Conservation (phyloP, 1,139 yeast species). For the Taphrina betulina region DNA sequence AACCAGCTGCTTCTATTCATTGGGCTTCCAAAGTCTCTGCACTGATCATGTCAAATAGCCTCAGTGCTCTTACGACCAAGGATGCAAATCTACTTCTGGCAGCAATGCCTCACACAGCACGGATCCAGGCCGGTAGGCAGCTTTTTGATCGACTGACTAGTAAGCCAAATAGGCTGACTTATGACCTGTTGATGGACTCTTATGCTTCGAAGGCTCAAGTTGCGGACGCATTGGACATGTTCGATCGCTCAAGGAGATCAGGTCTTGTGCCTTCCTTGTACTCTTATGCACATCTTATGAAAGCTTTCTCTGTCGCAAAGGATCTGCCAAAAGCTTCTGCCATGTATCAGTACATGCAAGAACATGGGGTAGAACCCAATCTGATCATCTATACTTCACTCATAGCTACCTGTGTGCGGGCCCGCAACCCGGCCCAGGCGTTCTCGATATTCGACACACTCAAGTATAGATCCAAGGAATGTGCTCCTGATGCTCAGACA, state of each 20-base stretch:
- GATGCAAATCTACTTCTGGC: conserved; percentile 25
- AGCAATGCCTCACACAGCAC: conserved; percentile 17
- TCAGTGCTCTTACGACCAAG: neutral
- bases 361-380: conserved; percentile 31
- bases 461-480: conserved; percentile 22
- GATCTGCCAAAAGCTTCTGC: conserved; percentile 17
- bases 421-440: conserved; percentile 23
- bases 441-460: conserved; percentile 30
- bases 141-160: neutral
- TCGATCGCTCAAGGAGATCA: conserved; percentile 12
- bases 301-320: conserved; percentile 21
- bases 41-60: neutral
- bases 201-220: conserved; percentile 25
- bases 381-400: conserved; percentile 32
- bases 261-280: conserved; percentile 30
- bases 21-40: conserved; percentile 1
- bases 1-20: too few species aligned
- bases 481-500: conserved; percentile 34
- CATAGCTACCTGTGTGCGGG: conserved; percentile 30
- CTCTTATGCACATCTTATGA: conserved; percentile 35
- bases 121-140: neutral
- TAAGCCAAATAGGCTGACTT: conserved; percentile 28
- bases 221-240: conserved; percentile 20
- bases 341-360: conserved; percentile 33
- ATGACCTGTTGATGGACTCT: conserved; percentile 33